These are phyloP conservation scores for Juglanconis sp. DNA, from an alignment of 2,329 filamentous ascomycete genomes.

Conservation along the genomic window DNA sequence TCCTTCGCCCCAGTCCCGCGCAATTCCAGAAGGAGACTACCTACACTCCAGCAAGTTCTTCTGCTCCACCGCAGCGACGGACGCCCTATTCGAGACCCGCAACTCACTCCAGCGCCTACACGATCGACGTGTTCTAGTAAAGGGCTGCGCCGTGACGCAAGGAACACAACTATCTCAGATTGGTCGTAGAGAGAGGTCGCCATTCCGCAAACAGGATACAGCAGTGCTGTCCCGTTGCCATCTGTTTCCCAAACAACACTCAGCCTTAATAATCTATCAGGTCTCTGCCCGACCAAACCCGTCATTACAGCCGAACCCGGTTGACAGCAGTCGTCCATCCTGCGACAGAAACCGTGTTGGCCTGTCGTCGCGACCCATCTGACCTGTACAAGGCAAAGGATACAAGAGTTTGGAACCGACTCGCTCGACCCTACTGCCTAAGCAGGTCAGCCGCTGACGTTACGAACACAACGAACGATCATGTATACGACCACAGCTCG, in stretches of 20 bases:
- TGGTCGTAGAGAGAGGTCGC: slow-evolving; percentile 8
- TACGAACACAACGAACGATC: slow-evolving; percentile 26
- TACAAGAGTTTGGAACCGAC: neutral
- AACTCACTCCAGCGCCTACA: slow-evolving; percentile 2
- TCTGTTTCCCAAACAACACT: slow-evolving; percentile 16
- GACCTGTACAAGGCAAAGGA: neutral
- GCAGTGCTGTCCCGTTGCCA: slow-evolving; percentile 46
- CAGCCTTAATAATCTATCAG: slow-evolving; percentile 5
- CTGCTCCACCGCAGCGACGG: slow-evolving; percentile 8
- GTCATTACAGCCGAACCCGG: neutral
- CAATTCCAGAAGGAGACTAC: slow-evolving; percentile 11
- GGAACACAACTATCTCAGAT: slow-evolving; percentile 1
- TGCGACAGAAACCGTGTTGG: slow-evolving; percentile 8
- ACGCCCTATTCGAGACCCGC: neutral
- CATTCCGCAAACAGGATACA: slow-evolving; percentile 41
- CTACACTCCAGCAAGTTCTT: slow-evolving; percentile 11
- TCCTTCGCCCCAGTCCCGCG: slow-evolving; percentile 12
- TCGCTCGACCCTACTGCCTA: slow-evolving; percentile 6
- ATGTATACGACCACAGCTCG: slow-evolving; percentile 63
- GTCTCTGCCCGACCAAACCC: neutral
- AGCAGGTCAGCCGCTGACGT: slow-evolving; percentile 4
- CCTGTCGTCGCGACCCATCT: neutral
- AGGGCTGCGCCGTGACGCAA: slow-evolving; percentile 16
- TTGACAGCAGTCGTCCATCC: neutral
- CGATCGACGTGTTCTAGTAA: slow-evolving; percentile 10